Evolutionary conservation across 1,284 basidiomycete species (phyloP), one percentile per base, ranked within the genome.

Genomic region (Fistulina hepatica): DNA sequence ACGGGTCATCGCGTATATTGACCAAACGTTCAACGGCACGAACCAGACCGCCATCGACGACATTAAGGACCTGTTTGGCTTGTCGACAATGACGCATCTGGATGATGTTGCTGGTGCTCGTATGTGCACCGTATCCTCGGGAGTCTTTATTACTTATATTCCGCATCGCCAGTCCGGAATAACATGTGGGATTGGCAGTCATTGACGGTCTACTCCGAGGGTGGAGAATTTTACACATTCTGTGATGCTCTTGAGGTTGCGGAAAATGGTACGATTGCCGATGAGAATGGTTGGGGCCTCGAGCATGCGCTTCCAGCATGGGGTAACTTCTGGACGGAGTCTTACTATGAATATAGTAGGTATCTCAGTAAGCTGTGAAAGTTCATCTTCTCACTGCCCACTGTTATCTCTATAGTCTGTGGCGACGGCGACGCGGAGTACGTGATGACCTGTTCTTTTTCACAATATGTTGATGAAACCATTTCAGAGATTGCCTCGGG

Each of bases 181-280:
- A 64, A 69, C 41, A 54, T 80, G 3, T 78, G 67, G 67, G 68
- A 71, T 39, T 80, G 76, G 76, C 76, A 79, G 48, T 57, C 54
- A 15, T 53, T 78, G 4, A 65, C 69, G 34, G 66, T 69, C 2
- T 61, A 59, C 3, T 58, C 63, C 53, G 58, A 76, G 59, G 40
- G 65, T 47, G 53, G 67, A 51, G 39, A 52, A 21, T 83, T 83
- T 57, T 76, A 62, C 55, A 33, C 65, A 15, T 83, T 81, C 57
- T 83, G 80, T 45, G 77, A 83, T 48, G 75, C 76, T 1, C 58
- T 83, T 1, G 79, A 83, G 54, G 74, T 80, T 19, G 73, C 75
- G 52, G 28, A 31, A 8, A 48, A 77, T 41, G 76, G 76, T 6
- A 57, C 64, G 4, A 65, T 46, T 36, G 76, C 80, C 4, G 59